These are phyloP conservation scores for Omphalotus guepiniiformis DNA, from an alignment of 768 basidiomycete species.

Conservation along the genomic window DNA sequence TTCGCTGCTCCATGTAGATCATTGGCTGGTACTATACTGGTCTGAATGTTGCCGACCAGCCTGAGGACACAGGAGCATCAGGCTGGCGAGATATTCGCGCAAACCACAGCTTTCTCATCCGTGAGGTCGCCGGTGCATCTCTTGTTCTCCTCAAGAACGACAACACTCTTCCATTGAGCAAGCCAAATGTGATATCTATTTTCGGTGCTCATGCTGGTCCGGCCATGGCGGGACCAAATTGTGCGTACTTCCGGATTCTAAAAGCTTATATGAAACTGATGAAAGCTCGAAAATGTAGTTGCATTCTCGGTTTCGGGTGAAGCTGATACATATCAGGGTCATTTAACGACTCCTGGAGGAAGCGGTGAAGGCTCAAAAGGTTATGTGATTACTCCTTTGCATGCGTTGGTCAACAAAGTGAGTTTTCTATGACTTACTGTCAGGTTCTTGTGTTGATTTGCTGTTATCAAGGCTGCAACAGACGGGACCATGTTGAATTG, in stretches of 20 bases:
- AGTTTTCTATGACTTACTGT: too few relatives aligned
- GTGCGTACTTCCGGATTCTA: too few relatives aligned
- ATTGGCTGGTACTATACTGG: too few relatives aligned
- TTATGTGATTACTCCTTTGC: neutral
- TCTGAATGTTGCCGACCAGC: too few relatives aligned
- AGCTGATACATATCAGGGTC: conserved; percentile 18
- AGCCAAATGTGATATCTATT: conserved; percentile 30
- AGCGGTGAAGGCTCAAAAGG: neutral
- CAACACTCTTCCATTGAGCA: conserved; percentile 28
- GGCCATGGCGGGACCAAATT: conserved; percentile 35
- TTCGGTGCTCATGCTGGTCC: conserved; percentile 39
- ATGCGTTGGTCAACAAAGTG: neutral
- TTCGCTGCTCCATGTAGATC: too few relatives aligned
- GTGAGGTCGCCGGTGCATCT: conserved; percentile 39
- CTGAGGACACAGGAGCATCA: too few relatives aligned
- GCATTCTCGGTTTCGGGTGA: conserved; percentile 22
- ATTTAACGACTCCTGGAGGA: neutral
- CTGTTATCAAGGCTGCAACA: neutral
- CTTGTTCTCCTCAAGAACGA: conserved; percentile 45
- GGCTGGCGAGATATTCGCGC: conserved; percentile 31
- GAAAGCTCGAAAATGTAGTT: too few relatives aligned
- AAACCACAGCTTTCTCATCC: conserved; percentile 38
- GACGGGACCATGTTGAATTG: neutral
- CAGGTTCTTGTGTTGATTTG: too few relatives aligned
- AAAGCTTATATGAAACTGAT: too few relatives aligned